Evolutionary conservation across 495 filamentous ascomycete genomes (phyloP).

Genomic region (Tuber umbilicatum): DNA sequence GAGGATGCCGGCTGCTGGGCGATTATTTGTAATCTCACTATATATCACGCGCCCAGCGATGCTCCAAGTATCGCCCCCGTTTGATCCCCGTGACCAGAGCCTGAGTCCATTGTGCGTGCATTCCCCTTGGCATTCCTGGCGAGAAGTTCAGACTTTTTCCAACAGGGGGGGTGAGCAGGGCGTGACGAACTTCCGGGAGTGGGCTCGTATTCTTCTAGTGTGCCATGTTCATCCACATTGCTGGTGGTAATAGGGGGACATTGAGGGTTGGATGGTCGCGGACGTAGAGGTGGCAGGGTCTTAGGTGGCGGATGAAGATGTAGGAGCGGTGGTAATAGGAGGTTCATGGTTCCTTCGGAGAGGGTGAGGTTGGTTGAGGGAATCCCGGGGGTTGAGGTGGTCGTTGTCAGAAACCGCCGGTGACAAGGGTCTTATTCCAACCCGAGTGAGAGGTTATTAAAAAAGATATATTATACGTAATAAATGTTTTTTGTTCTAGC

Average conservation of each 20-base stretch:
- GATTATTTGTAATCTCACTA: constrained; percentile 46
- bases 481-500: too few species aligned
- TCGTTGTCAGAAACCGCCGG: too few species aligned
- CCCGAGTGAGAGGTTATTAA: too few species aligned
- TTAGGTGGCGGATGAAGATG: not conserved
- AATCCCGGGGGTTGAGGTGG: not conserved
- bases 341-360: not conserved
- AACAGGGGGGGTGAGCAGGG: constrained; percentile 47
- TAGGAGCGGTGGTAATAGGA: not conserved
- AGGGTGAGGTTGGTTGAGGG: not conserved
- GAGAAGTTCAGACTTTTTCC: constrained; percentile 41
- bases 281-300: constrained; percentile 25
- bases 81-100: constrained; percentile 51
- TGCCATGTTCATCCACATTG: constrained; percentile 48
- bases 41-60: constrained; percentile 38
- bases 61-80: constrained; percentile 41
- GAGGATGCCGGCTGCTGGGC: constrained; percentile 35
- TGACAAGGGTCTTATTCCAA: not conserved
- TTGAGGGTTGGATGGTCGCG: constrained; percentile 45
- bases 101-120: constrained; percentile 45
- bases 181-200: constrained; percentile 46
- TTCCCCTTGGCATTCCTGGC: constrained; percentile 20
- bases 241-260: constrained; percentile 38
- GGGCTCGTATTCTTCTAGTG: constrained; percentile 42
- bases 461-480: too few species aligned